Evolutionary conservation across 2,329 filamentous ascomycete species (phyloP), one percentile per base, ranked within the genome.

Genomic region (Pseudonectria buxi): DNA sequence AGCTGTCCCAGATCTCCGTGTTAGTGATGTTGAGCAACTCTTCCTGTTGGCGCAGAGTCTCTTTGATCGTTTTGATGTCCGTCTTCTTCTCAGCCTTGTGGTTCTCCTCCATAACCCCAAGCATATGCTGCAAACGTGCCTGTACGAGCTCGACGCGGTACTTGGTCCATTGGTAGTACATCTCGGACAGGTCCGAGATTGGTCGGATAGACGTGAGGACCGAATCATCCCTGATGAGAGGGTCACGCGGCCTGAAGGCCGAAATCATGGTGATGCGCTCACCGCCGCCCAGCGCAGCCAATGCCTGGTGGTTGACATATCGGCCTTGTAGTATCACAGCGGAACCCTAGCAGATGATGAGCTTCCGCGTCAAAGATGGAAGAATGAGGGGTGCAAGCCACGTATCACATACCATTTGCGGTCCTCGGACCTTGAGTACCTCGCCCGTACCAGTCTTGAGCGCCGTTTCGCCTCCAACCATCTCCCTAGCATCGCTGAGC

Each of bases 211-310:
- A 55, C 7, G 41, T 41, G 28, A 50, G 61, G 24, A 67, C 63
- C 4, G 57, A 62, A 18, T 68, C 65, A 32, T 69, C 66, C 5
- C 49, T 49, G 13, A 65, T 39, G 6, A 54, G 41, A 1, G 66
- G 62, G 24, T 62, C 56, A 22, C 55, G 56, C 12, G 65, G 61
- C 11, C 67, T 53, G 47, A 68, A 66, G 0, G 65, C 62, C 2
- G 66, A 69, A 10, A 70, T 64, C 53, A 68, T 65, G 2, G 64
- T 68, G 41, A 70, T 61, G 22, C 67, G 59, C 46, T 70, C 67
- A 9, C 57, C 56, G 11, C 57, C 61, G 24, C 64, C 63, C 7
- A 56, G 56, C 2, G 63, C 64, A 14, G 51, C 50, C 10, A 64
- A 44, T 3, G 67, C 67, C 33, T 64, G 61, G 41, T 70, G 67